These are phyloP conservation scores for Pisolithus microcarpus DNA, from an alignment of 768 basidiomycete species.

Conservation along the genomic window DNA sequence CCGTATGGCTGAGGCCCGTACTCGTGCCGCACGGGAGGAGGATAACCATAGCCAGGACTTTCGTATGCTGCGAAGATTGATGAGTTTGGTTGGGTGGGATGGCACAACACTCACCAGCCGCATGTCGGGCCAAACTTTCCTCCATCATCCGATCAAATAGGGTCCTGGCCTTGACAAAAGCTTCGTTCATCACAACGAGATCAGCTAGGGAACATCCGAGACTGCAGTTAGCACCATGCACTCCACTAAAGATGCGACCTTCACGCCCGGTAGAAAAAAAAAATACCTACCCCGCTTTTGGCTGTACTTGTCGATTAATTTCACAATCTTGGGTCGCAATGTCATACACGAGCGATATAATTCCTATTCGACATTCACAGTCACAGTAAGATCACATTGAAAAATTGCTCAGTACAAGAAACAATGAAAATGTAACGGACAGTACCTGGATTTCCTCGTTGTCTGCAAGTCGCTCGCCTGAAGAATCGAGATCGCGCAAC, in stretches of 20 bases:
- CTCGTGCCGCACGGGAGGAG: conserved; percentile 28
- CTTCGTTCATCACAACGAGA: conserved; percentile 90
- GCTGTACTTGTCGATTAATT: conserved; percentile 93
- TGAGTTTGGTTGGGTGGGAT: not conserved
- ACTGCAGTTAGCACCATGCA: not conserved
- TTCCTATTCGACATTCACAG: conserved; percentile 43
- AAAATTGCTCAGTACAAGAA: no score
- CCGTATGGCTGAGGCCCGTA: conserved; percentile 40
- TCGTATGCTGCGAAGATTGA: conserved; percentile 43
- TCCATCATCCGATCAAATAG: conserved; percentile 95
- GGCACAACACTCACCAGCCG: conserved; percentile 40
- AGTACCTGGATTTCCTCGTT: conserved; percentile 82
- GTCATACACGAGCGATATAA: conserved; percentile 87
- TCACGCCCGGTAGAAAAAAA: not conserved
- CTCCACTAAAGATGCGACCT: not conserved
- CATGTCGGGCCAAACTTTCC: conserved; percentile 72
- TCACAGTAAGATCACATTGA: no score
- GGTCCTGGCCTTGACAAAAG: conserved; percentile 78
- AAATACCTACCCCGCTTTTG: conserved; percentile 65
- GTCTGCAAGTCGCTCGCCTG: conserved; percentile 79
- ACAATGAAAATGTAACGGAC: not conserved
- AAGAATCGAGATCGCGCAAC: conserved; percentile 65
- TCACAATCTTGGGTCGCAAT: conserved; percentile 89
- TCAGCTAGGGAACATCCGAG: conserved; percentile 51
- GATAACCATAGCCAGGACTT: conserved; percentile 20